Evolutionary conservation across 768 basidiomycete genomes (phyloP), one percentile per base, ranked within the genome.

Genomic region (Boletus pseudo-olivaceus): DNA sequence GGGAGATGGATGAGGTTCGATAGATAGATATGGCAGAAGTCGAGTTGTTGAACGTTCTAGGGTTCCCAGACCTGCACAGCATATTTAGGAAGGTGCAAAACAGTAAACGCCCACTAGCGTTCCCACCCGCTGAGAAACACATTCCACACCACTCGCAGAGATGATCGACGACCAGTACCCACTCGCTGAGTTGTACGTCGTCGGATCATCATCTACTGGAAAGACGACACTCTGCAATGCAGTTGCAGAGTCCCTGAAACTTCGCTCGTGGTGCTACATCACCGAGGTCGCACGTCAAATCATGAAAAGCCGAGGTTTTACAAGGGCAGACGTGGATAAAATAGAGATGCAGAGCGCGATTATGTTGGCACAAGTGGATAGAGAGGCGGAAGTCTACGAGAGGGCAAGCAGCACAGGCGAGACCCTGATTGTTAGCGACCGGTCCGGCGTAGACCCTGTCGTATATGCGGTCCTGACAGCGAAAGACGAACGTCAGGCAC

Each of bases 171-270:
- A 45, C 10, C 54, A 44, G 37, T 19, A 39, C n/a, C 53, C 47
- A 23, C 55, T 59, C 52, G 62, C 56, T 32, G 67, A 68, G 43
- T n/a, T 67, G 32, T 82, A 78, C 56, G 64, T 84, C 40, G 67
- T 83, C 44, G 82, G 81, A 7, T 81, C 82, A 29, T 78, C 82
- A 67, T 85, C 84, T 15, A 82, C 82, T 12, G 86, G 86, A n/a
- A 88, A 88, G 67, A 84, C 85, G 26, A 87, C 85, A 0, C 74
- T 87, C 4, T 85, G 82, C 64, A 66, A 76, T 34, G 81, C 82
- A 2, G 65, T 86, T 0, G 75, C 75, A 0, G 57, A 71, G 42
- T 70, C 72, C 35, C 61, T 84, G 10, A 67, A 69, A 1, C 54
- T 87, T 30, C 49, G 57, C 2, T 61, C 62, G 17, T 53, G 64